Percentiles rank a stretch among this genome's conserved stretches.
Evolutionary conservation across 2,329 filamentous ascomycete genomes (phyloP).

Genomic region (Blastomyces gilchristii): DNA sequence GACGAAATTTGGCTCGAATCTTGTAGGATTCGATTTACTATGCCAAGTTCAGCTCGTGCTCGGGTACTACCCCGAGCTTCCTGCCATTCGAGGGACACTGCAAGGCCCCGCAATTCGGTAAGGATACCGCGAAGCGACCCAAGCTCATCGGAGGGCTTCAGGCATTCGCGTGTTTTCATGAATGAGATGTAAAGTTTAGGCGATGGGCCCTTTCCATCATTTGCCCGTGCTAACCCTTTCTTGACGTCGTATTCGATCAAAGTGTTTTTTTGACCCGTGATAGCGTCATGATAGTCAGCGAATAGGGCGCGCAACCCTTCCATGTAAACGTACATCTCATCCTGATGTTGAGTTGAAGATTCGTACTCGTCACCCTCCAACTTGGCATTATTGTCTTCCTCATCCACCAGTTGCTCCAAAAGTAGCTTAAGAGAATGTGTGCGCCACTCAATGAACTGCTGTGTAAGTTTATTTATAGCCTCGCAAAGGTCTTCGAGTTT

Average conservation of each 20-base stretch:
- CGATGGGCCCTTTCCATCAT: conserved; percentile 56
- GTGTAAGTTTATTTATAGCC: conserved; percentile 61
- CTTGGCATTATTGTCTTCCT: conserved; percentile 61
- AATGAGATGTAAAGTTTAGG: conserved; percentile 51
- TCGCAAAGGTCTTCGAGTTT: conserved; percentile 55
- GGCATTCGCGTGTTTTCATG: conserved; percentile 36
- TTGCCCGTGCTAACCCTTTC: conserved; percentile 50
- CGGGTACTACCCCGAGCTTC: conserved; percentile 45
- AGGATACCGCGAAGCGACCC: conserved; percentile 62
- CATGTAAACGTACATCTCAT: conserved; percentile 80
- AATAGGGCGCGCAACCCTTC: conserved; percentile 64
- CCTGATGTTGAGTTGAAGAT: conserved; percentile 75
- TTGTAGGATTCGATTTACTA: conserved; percentile 55
- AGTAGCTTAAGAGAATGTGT: conserved; percentile 62
- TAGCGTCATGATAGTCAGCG: conserved; percentile 64
- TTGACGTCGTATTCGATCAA: conserved; percentile 65
- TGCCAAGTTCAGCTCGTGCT: conserved; percentile 51
- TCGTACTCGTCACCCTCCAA: conserved; percentile 84
- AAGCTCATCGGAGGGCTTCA: conserved; percentile 39
- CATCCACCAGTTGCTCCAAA: conserved; percentile 66
- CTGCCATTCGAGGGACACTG: conserved; percentile 50
- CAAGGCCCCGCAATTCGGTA: conserved; percentile 56
- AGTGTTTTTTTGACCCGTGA: conserved; percentile 67
- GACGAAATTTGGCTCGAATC: conserved; percentile 45
- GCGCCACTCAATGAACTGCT: conserved; percentile 63